Evolutionary conservation across 2,329 filamentous ascomycete genomes (phyloP).

Genomic region (Colletotrichum godetiae): DNA sequence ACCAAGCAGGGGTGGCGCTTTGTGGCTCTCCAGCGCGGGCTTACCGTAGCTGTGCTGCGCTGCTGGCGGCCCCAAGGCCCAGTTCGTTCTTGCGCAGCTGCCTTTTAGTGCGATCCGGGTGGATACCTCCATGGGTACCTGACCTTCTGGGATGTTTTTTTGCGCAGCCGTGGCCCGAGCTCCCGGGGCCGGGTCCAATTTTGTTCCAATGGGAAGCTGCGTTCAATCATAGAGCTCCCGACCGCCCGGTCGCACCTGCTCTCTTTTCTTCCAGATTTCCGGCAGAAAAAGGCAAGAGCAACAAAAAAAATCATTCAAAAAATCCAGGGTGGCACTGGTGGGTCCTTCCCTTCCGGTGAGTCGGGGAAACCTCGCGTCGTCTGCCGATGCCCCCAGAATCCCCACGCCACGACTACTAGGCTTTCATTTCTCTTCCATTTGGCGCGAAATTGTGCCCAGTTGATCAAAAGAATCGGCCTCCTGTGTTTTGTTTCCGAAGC

Average conservation of each 20-base stretch:
- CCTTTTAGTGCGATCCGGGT: slow-evolving; percentile 8
- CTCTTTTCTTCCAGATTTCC: background rate
- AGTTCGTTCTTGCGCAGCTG: background rate
- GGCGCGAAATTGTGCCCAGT: background rate
- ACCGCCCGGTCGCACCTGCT: slow-evolving; percentile 15
- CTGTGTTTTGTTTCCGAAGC: background rate
- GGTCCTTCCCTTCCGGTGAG: slow-evolving; percentile 21
- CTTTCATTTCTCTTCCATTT: slow-evolving; percentile 2
- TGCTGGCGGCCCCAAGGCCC: background rate
- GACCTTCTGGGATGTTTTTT: slow-evolving; percentile 12
- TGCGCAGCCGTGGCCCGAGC: slow-evolving; percentile 26
- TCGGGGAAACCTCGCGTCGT: slow-evolving; percentile 25
- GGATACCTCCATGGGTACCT: slow-evolving; percentile 2
- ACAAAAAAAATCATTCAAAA: background rate
- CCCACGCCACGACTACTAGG: slow-evolving; percentile 24
- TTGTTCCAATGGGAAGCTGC: slow-evolving; percentile 13
- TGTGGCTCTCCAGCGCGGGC: slow-evolving; percentile 27
- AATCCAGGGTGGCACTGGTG: background rate
- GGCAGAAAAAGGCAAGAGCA: slow-evolving; percentile 16
- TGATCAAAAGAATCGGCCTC: background rate
- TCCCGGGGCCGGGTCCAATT: slow-evolving; percentile 20
- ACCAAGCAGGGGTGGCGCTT: slow-evolving; percentile 34
- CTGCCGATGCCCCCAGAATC: slow-evolving; percentile 23
- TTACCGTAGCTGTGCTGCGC: background rate
- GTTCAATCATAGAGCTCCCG: slow-evolving; percentile 7